phyloP scores from a whole-genome alignment of 768 basidiomycete species.

The Suillus americanus region DNA sequence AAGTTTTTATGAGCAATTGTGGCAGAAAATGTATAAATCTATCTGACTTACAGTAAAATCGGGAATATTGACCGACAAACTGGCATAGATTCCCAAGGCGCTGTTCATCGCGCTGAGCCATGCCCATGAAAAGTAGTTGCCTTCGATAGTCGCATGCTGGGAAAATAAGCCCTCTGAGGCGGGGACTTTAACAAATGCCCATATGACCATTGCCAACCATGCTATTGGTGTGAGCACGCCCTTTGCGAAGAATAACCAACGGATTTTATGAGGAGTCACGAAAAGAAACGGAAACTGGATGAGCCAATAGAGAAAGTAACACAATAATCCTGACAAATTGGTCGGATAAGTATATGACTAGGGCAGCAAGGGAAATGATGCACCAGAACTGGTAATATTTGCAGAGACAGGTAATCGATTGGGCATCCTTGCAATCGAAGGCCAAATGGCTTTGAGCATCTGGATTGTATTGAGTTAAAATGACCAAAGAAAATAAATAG shows the following conservation, averaged over 20 bases:
- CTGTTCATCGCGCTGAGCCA: conserved; percentile 81
- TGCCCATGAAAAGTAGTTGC: conserved; percentile 63
- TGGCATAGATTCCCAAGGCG: conserved; percentile 72
- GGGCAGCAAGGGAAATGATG: conserved; percentile 11
- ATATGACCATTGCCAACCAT: conserved; percentile 72
- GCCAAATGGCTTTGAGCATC: conserved; percentile 87
- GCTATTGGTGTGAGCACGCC: conserved; percentile 60
- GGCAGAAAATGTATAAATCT: neutral
- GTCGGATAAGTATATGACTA: neutral
- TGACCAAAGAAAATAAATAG: neutral
- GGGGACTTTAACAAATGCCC: conserved; percentile 72
- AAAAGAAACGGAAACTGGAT: conserved; percentile 76
- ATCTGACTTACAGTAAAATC: conserved; percentile 63
- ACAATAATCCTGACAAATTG: conserved; percentile 53
- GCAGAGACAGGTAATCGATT: conserved; percentile 60
- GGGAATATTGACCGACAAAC: conserved; percentile 76
- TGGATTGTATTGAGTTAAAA: conserved; percentile 4
- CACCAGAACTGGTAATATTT: conserved; percentile 64
- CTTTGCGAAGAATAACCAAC: conserved; percentile 76
- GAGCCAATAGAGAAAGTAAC: conserved; percentile 77
- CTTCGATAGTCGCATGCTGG: conserved; percentile 50
- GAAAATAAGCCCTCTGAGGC: conserved; percentile 58
- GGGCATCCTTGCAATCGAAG: conserved; percentile 59
- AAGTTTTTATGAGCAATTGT: conserved; percentile 6
- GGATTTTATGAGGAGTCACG: conserved; percentile 74